phyloP scores from a whole-genome alignment of 1,284 basidiomycete genomes.

The Cutaneotrichosporon cavernicola region DNA sequence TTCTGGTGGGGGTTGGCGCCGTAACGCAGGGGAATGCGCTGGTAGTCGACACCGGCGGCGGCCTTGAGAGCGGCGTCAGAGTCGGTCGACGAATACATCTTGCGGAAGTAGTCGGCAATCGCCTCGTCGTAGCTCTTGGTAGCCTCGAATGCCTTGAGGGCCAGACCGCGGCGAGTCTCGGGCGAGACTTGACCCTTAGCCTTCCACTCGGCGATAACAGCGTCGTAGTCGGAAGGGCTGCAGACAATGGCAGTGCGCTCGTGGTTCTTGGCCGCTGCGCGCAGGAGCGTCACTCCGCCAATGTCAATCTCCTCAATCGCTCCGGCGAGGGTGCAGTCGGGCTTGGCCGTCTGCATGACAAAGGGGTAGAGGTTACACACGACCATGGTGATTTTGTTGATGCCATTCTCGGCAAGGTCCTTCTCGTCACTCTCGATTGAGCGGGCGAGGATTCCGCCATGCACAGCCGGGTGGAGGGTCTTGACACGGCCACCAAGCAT shows the following conservation, averaged over 20 bases:
- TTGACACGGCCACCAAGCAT: slow-evolving; percentile 99
- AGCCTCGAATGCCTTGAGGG: slow-evolving; percentile 96
- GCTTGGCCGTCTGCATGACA: slow-evolving; percentile 81
- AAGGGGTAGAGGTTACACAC: slow-evolving; percentile 99
- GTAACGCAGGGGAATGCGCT: slow-evolving; percentile 85
- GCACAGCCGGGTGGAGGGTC: slow-evolving; percentile 97
- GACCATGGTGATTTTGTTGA: slow-evolving; percentile 87
- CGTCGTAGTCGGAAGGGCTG: slow-evolving; percentile 87
- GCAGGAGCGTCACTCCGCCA: slow-evolving; percentile 94
- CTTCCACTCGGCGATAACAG: slow-evolving; percentile 76
- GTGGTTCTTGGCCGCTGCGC: slow-evolving; percentile 99
- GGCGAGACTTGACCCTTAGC: slow-evolving; percentile 68
- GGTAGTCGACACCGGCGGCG: slow-evolving; percentile 62
- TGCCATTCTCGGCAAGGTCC: slow-evolving; percentile 76
- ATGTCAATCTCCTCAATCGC: slow-evolving; percentile 99
- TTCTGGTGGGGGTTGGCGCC: slow-evolving; percentile 99
- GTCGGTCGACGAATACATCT: slow-evolving; percentile 85
- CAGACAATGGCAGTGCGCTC: slow-evolving; percentile 87
- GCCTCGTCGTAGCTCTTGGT: slow-evolving; percentile 93
- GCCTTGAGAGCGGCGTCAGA: slow-evolving; percentile 63
- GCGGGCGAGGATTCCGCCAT: slow-evolving; percentile 92
- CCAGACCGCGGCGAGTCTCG: slow-evolving; percentile 71
- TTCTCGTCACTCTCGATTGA: slow-evolving; percentile 79
- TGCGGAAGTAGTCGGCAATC: slow-evolving; percentile 94
- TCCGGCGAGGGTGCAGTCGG: slow-evolving; percentile 82